Evolutionary conservation across 2,329 filamentous ascomycete species (phyloP).

Genomic region (Penicillium polonicum): DNA sequence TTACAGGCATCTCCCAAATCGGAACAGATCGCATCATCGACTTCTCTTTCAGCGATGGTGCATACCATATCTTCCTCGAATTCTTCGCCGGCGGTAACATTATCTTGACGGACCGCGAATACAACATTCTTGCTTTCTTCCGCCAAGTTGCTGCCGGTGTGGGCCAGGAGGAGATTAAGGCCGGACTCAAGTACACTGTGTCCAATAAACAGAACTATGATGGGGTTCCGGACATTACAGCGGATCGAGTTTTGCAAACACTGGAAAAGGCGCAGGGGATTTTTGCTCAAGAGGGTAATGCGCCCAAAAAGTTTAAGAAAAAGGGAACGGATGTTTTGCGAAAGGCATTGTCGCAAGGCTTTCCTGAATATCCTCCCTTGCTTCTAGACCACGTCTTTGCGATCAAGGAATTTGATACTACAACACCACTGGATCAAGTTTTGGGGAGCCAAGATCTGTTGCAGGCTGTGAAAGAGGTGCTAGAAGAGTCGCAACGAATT

Average conservation of each 20-base stretch:
- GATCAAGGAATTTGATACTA: constrained; percentile 66
- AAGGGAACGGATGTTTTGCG: constrained; percentile 74
- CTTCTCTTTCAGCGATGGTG: constrained; percentile 86
- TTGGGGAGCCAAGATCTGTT: constrained; percentile 65
- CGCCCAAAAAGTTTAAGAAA: constrained; percentile 67
- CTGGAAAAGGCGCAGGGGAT: constrained; percentile 61
- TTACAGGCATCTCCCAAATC: constrained; percentile 78
- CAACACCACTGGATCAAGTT: constrained; percentile 65
- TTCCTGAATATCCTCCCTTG: constrained; percentile 84
- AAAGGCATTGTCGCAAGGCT: constrained; percentile 76
- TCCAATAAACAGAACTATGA: constrained; percentile 80
- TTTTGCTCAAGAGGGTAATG: constrained; percentile 36
- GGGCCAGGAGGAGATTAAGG: constrained; percentile 77
- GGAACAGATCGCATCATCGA: constrained; percentile 93
- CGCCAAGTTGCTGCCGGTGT: constrained; percentile 77
- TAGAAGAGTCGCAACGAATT: constrained; percentile 69
- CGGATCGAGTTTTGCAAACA: constrained; percentile 67
- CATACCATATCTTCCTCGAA: constrained; percentile 83
- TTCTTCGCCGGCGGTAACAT: constrained; percentile 97
- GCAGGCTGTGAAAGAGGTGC: constrained; percentile 63
- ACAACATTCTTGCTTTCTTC: constrained; percentile 77
- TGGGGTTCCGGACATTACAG: constrained; percentile 72
- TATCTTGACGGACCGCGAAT: constrained; percentile 80
- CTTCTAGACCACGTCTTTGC: constrained; percentile 83
- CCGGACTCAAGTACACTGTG: constrained; percentile 75